Evolutionary conservation across 257 asterid species (phyloP).

Genomic region (Petunia axillaris): DNA sequence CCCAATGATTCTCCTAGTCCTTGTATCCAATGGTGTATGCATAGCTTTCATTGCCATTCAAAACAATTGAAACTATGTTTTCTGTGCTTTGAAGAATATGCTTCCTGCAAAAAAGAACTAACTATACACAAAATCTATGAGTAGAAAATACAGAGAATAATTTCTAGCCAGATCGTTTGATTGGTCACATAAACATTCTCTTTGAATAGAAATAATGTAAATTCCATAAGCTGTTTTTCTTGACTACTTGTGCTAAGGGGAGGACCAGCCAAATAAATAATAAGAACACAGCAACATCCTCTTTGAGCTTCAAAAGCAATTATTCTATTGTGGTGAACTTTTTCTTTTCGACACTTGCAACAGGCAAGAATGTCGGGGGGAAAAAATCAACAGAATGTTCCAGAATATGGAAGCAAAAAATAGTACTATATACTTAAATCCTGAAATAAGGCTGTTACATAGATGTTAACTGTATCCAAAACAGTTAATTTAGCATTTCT

Average conservation of each 20-base stretch:
- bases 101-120: constrained; percentile 20
- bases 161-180: not conserved
- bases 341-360: not conserved
- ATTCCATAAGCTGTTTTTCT: constrained; percentile 3
- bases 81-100: constrained; percentile 14
- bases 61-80: constrained; percentile 20
- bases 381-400: constrained; percentile 10
- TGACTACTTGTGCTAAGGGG: not conserved
- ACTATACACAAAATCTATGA: constrained; percentile 9
- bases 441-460: constrained; percentile 24
- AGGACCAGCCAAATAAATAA: not conserved
- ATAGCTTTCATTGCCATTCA: not conserved
- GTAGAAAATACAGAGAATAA: constrained; percentile 5
- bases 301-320: constrained; percentile 12
- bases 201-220: constrained; percentile 3
- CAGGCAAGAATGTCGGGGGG: not conserved
- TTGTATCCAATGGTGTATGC: not conserved
- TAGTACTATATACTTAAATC: constrained; percentile 13
- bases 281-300: not conserved
- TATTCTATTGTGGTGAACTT: not conserved
- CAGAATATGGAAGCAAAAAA: constrained; percentile 15
- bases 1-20: constrained; percentile 6
- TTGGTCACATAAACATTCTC: constrained; percentile 1
- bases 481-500: constrained; percentile 17
- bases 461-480: constrained; percentile 15